A percentile compares a stretch with the other conserved stretches of the same genome.
phyloP scores from a whole-genome alignment of 352 stramenopile species.

The Phytophthora podocarpi region DNA sequence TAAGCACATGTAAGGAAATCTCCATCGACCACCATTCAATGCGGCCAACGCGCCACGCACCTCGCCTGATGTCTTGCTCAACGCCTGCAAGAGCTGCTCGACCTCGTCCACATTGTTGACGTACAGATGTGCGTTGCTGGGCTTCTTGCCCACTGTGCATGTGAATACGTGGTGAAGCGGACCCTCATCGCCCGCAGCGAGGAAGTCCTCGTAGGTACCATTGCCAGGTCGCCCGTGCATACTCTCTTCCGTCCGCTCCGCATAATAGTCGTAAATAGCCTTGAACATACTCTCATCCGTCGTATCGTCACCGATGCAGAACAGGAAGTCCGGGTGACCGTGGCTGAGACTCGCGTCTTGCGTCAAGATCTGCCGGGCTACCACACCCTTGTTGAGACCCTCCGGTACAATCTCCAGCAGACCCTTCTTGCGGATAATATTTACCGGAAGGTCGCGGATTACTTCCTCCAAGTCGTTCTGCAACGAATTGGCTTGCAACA shows the following conservation, averaged over 20 bases:
- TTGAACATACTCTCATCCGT: slow-evolving; percentile 99
- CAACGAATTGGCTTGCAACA: slow-evolving; percentile 95
- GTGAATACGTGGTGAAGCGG: slow-evolving; percentile 89
- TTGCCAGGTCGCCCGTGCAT: slow-evolving; percentile 54
- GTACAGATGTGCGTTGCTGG: slow-evolving; percentile 89
- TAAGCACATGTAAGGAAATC: background rate
- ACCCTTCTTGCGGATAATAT: slow-evolving; percentile 89
- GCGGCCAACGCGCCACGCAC: slow-evolving; percentile 28
- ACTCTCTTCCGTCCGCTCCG: slow-evolving; percentile 83
- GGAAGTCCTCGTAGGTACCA: slow-evolving; percentile 22
- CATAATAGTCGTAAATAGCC: slow-evolving; percentile 92
- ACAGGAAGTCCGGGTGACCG: slow-evolving; percentile 94
- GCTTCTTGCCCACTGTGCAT: slow-evolving; percentile 93
- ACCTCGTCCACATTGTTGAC: slow-evolving; percentile 91
- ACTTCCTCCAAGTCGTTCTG: slow-evolving; percentile 85
- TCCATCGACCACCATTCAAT: background rate
- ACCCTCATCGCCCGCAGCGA: slow-evolving; percentile 45
- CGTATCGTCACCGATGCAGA: slow-evolving; percentile 97
- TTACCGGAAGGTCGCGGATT: slow-evolving; percentile 72
- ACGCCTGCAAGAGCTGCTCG: slow-evolving; percentile 74
- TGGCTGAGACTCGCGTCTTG: slow-evolving; percentile 79
- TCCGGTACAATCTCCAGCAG: slow-evolving; percentile 96
- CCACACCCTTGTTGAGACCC: slow-evolving; percentile 95
- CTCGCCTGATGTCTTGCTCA: slow-evolving; percentile 42
- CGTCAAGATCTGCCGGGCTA: slow-evolving; percentile 95